Base-by-base conservation (phyloP, 805 yeast genomes). In the Kuraishia capsulata region DNA sequence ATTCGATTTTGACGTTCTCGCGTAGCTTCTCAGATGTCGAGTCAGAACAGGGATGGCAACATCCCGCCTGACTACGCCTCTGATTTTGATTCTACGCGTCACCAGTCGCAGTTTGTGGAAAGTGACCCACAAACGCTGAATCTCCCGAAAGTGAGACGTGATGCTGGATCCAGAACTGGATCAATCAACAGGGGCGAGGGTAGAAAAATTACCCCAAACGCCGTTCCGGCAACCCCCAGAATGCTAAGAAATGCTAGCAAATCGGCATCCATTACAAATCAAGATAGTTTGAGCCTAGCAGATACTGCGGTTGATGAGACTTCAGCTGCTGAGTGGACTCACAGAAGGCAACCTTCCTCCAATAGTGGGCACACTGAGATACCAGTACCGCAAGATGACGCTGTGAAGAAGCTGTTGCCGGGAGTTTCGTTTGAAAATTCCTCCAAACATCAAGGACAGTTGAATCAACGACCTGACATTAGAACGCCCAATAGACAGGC, bases 221-320 rank as follows among this genome's bases (percentile, higher is more conserved):
- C 67, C 3, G 66, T 59, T 13, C 83, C 82, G 2, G 85, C 85
- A 2, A 78, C 86, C 2, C 83, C 85, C 6, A 59, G 85, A 47
- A 79, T 79, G 85, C 57, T 78, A 35, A 65, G 82, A 47, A 75
- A 73, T 48, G 71, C 72, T 3, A 69, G 76, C 16, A 18, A 16
- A 11, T 23, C 26, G 26, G 8, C 26, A 11, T 23, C 26, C 10
- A 11, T 23, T 8, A n/a, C n/a, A n/a, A n/a, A n/a, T n/a, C n/a
- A n/a, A n/a, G n/a, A n/a, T n/a, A n/a, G n/a, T n/a, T n/a, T n/a
- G n/a, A n/a, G n/a, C n/a, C n/a, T n/a, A n/a, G n/a, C n/a, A n/a
- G n/a, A n/a, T n/a, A n/a, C n/a, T n/a, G 26, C 26, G 26, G 26
- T 23, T 8, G 11, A 23, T 11, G 10, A 8, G 26, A 8, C 26